A percentile compares a stretch with the other conserved stretches of the same genome.
Conservation (phyloP, 192 early-diverging fungal species). For the Umbelopsis sp. region DNA sequence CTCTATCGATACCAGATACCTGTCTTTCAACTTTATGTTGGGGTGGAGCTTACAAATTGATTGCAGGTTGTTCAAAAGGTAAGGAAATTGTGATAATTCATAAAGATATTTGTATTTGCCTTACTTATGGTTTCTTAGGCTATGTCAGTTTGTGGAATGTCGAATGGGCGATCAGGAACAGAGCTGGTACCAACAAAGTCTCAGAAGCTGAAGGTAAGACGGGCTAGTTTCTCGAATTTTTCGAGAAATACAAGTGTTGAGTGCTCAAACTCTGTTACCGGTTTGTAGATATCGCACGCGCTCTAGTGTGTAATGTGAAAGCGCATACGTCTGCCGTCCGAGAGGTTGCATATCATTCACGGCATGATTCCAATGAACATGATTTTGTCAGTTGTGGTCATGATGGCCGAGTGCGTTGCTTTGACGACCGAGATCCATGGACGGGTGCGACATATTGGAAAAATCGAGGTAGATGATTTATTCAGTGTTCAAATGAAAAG, state of each 20-base stretch:
- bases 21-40: neutral
- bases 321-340: neutral
- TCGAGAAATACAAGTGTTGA: too few relatives aligned
- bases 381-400: neutral
- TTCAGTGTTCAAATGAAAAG: too few relatives aligned
- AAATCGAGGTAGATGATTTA: neutral
- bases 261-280: too few relatives aligned
- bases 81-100: neutral
- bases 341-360: neutral
- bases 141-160: conserved; percentile 18
- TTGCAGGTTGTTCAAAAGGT: conserved; percentile 10
- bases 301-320: neutral
- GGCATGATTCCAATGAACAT: conserved; percentile 3
- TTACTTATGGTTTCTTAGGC: neutral
- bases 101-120: too few relatives aligned
- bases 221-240: neutral
- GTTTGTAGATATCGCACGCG: neutral
- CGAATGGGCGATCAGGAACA: neutral
- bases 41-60: conserved; percentile 25
- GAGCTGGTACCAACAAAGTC: neutral
- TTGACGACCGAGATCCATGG: conserved; percentile 18
- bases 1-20: neutral
- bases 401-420: conserved; percentile 3
- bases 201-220: neutral
- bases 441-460: neutral